Base-by-base conservation (phyloP, 1,284 basidiomycete genomes). In the Taiwanofungus camphoratus region DNA sequence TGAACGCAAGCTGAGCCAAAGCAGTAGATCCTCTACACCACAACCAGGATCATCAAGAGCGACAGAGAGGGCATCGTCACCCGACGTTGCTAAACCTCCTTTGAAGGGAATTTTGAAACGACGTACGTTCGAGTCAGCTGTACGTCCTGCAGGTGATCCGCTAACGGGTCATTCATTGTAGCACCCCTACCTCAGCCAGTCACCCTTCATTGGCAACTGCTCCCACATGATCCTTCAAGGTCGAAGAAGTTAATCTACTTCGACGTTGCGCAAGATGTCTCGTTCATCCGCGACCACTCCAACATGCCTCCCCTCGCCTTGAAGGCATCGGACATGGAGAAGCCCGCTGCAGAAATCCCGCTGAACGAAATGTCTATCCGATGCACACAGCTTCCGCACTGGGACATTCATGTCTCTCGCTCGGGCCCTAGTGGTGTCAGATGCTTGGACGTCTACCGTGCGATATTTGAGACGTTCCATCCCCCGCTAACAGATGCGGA, bases 401-500 rank as follows among this genome's bases (percentile, higher is more conserved):
- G 74, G 70, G 64, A 66, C 6, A 62, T 82, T 42, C 51, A 61
- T 33, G 66, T 77, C 42, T 60, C 60, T 32, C 63, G 66, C 21
- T 43, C 60, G 18, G 55, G 54, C 24, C 75, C 71, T 2, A 62
- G 77, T 18, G 62, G 69, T 13, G 50, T 63, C 23, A 49, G 52
- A 21, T 71, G 74, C 52, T 58, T 69, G 13, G 79, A 82, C 44
- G 67, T 82, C 22, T 79, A 76, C 53, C 56, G 69, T 32, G 71
- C 67, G 13, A 75, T 82, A 16, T 70, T 74, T 52, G 64, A 72
- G 31, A 60, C 67, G 7, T 77, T 71, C 42, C 57, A 68, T 32
- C 55, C 61, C 30, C 61, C 63, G 12, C 59, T 81, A 52, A 75
- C 72, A 2, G 58, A 61, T 18, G 63, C 66, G 31, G 73, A 70